Base-by-base conservation (phyloP, 2,329 filamentous ascomycete genomes). In the Talaromyces sp. region DNA sequence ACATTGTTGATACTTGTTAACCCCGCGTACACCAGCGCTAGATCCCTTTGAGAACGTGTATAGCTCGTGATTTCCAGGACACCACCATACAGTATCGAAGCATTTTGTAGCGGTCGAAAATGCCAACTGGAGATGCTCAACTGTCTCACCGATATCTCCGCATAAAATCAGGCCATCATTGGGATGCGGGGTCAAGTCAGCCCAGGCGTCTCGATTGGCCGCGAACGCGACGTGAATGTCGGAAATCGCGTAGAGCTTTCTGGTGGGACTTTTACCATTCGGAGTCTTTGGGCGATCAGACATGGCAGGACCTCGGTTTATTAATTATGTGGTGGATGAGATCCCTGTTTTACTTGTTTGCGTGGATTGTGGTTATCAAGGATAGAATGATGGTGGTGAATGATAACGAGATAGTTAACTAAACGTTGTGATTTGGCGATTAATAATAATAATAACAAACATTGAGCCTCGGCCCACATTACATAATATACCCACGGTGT, bases 41-140 rank as follows among this genome's bases (percentile, higher is more conserved):
- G 57, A 33, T 9, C 57, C 57, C 21, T 52, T 52, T 5, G 57
- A 37, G 35, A 59, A 28, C 10, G 57, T 56, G 45, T 59, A 59
- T 19, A 59, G 45, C 39, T 59, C 57, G 25, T 59, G 57, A 17
- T 59, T 59, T 10, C 57, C 57, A 50, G 57, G 57, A 40, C 57
- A 59, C 57, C 57, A 59, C 57, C 57, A 59, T 35, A 59, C 53
- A 36, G 57, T 36, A 33, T 43, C 53, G 22, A 59, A 59, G 45
- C 53, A 52, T 37, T 37, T 46, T 2, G 52, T 52, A 28, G 57
- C 57, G 40, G 21, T 39, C 15, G 57, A 56, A 22, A 59, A 59
- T 28, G 57, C 57, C 17, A 36, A 21, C 8, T 55, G 45, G 31
- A 59, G 46, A n/a, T 59, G 57, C 31, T 59, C 57, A 39, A 56